Evolutionary conservation across 805 yeast species (phyloP), one percentile per base, ranked within the genome.

Genomic region (Teunomyces tritomae): DNA sequence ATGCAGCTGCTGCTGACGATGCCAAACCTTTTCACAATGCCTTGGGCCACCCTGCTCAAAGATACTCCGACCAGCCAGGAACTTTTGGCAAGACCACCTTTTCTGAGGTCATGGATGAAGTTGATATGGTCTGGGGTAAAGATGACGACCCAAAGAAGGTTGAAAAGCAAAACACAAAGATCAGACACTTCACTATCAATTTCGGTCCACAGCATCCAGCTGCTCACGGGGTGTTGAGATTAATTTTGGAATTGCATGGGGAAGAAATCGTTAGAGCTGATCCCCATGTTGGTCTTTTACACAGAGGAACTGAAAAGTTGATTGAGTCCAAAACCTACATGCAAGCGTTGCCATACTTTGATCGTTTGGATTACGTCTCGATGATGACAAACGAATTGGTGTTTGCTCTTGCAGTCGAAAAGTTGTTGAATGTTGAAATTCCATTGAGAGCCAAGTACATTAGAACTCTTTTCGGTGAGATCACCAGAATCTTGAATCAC

Each of bases 171-270:
- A 73, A 73, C 58, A 63, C 74, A 45, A 73, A 87, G 65, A 83
- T 88, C 62, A 83, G 96, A 67, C 95, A 87, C 64, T 89, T 88
- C 74, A 88, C 96, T 43, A 83, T 89, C 64, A 89, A 89, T 71
- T 88, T 88, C 64, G 96, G 96, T 32, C 96, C 96, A 43, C 96
- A 88, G 72, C 96, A 88, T 74, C 96, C 96, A 20, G 96, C 96
- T 52, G 96, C 96, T 27, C 96, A 88, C 73, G 96, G 96, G 57
- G 96, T 88, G 69, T 75, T 88, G 74, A 80, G 96, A 65, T 76
- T 88, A 67, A 89, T 88, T 67, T 74, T 88, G 62, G 96, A 88
- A 71, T 78, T 88, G 52, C 87, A 86, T 62, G 96, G 96, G 57
- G 96, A 88, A 70, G 96, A 88, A 68, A 85, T 89, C 57, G 80